phyloP scores from a whole-genome alignment of 2,329 filamentous ascomycete genomes.

The Hymenoscyphus infarciens region DNA sequence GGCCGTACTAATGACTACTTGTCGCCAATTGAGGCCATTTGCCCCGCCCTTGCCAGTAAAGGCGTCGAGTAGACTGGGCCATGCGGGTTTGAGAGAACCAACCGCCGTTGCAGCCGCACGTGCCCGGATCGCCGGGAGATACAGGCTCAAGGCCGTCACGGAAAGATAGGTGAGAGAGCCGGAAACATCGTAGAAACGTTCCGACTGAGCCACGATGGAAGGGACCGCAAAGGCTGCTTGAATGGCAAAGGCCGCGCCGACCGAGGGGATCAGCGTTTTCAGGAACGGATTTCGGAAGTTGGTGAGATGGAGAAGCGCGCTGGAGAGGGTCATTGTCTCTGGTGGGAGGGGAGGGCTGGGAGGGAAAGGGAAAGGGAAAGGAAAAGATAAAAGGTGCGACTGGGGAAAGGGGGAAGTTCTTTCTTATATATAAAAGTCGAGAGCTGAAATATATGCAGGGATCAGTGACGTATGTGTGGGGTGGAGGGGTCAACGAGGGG shows the following conservation, averaged over 20 bases:
- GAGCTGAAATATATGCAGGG: background rate
- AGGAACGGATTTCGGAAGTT: conserved; percentile 61
- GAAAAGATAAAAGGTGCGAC: too few relatives aligned
- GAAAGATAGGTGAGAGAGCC: conserved; percentile 64
- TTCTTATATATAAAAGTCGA: too few relatives aligned
- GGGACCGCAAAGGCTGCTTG: conserved; percentile 61
- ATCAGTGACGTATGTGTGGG: background rate
- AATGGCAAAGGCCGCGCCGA: conserved; percentile 59
- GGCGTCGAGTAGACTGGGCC: conserved; percentile 45
- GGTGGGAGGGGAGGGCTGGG: too few relatives aligned
- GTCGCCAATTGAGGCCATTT: conserved; percentile 57
- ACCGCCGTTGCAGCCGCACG: conserved; percentile 45
- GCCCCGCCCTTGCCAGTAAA: conserved; percentile 41
- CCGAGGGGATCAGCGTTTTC: conserved; percentile 57
- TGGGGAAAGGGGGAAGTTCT: too few relatives aligned
- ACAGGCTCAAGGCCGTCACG: conserved; percentile 59
- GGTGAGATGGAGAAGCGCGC: conserved; percentile 54
- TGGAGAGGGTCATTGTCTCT: conserved; percentile 35
- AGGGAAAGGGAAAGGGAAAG: too few relatives aligned
- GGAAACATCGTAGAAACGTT: conserved; percentile 66
- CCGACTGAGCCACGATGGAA: conserved; percentile 56
- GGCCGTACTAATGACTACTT: conserved; percentile 49
- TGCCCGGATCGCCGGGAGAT: conserved; percentile 56
- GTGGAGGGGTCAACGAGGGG: too few relatives aligned
- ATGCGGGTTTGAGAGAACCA: conserved; percentile 40